Evolutionary conservation across 495 filamentous ascomycete species (phyloP).

Genomic region (Penicillium canariense): DNA sequence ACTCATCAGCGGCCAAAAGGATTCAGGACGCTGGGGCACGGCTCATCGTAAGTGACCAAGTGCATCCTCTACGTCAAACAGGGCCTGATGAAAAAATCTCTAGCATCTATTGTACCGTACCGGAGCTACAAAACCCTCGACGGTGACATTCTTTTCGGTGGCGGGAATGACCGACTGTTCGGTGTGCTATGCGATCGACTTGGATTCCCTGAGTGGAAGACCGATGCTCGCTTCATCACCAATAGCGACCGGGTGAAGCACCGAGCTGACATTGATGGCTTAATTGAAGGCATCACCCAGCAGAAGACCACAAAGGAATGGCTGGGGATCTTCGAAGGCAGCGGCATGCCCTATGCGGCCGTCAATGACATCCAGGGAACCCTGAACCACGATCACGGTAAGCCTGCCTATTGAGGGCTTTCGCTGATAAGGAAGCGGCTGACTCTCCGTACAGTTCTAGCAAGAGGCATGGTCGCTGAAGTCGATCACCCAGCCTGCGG

Average conservation of each 20-base stretch:
- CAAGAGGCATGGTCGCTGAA: constrained; percentile 84
- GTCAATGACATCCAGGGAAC: constrained; percentile 89
- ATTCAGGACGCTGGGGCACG: constrained; percentile 89
- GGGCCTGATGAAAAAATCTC: constrained; percentile 11
- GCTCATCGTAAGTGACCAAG: constrained; percentile 73
- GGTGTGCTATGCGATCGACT: constrained; percentile 80
- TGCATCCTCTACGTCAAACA: background rate
- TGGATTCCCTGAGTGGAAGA: constrained; percentile 75
- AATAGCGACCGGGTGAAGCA: constrained; percentile 83
- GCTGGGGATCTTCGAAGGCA: constrained; percentile 82
- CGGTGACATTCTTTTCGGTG: constrained; percentile 87
- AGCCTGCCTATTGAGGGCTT: constrained; percentile 4
- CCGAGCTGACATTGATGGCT: constrained; percentile 66
- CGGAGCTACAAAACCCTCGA: constrained; percentile 88
- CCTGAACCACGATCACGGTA: constrained; percentile 78
- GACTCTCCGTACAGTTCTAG: constrained; percentile 53
- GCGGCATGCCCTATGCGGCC: constrained; percentile 91
- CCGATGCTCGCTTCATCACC: constrained; percentile 68
- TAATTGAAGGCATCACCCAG: constrained; percentile 71
- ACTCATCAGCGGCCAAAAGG: constrained; percentile 83
- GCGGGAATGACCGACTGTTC: constrained; percentile 90
- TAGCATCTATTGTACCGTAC: constrained; percentile 95
- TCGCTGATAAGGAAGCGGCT: background rate
- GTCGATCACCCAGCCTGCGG: constrained; percentile 82
- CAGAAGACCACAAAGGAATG: constrained; percentile 86